Evolutionary conservation across 78 protist species (phyloP).

Genomic region (Planoprotostelium fungivorum): DNA sequence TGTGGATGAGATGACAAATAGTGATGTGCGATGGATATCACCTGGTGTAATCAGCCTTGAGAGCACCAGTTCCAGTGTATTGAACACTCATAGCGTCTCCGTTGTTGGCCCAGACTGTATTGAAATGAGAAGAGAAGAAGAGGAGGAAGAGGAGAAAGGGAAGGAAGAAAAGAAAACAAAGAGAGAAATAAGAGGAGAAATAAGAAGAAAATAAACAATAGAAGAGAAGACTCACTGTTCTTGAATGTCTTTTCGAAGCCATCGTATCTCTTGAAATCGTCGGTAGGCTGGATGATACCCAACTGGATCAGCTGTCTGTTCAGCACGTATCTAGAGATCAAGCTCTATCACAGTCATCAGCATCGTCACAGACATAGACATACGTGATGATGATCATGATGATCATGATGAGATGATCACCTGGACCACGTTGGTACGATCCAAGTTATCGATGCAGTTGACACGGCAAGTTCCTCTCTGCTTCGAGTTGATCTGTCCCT

Average conservation of each 20-base stretch:
- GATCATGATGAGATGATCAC: conserved; percentile 45
- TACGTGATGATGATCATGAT: no score
- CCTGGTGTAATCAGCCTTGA: conserved; percentile 73
- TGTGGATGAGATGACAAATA: no score
- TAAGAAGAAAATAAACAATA: neutral
- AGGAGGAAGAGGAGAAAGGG: neutral
- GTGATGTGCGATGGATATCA: no score
- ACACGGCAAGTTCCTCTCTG: conserved; percentile 80
- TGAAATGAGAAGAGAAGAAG: no score
- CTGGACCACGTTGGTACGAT: conserved; percentile 94
- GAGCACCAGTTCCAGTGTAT: conserved; percentile 80
- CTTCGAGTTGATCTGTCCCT: conserved; percentile 3
- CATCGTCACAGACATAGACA: no score
- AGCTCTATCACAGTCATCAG: no score
- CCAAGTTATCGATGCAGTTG: conserved; percentile 94
- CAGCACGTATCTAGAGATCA: conserved; percentile 55
- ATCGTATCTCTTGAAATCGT: conserved; percentile 11
- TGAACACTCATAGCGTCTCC: conserved; percentile 76
- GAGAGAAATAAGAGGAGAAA: neutral
- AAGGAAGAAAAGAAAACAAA: neutral
- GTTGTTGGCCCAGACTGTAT: conserved; percentile 82
- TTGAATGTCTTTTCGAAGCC: conserved; percentile 30
- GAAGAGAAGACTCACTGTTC: neutral
- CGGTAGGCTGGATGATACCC: conserved; percentile 39
- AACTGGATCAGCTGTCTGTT: conserved; percentile 34